Evolutionary conservation across 2,329 filamentous ascomycete species (phyloP).

Genomic region (Cercospora sojina): DNA sequence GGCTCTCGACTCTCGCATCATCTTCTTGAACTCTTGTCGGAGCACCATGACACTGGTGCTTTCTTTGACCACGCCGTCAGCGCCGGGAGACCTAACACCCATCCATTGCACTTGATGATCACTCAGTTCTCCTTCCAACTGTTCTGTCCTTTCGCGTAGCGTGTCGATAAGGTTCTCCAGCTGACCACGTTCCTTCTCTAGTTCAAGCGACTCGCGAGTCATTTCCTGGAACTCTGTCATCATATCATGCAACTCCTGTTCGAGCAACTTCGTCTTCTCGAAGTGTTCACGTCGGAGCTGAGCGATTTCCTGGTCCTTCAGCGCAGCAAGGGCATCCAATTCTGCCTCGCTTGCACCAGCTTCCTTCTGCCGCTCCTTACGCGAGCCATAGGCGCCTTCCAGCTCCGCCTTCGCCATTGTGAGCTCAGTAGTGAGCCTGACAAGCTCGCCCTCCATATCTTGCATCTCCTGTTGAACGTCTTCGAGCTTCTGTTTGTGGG

Average conservation of each 20-base stretch:
- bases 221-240: constrained; percentile 69
- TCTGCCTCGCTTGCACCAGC: constrained; percentile 58
- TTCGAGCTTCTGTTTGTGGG: constrained; percentile 27
- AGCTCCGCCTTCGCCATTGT: constrained; percentile 90
- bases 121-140: constrained; percentile 61
- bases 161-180: constrained; percentile 64
- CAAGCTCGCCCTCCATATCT: constrained; percentile 61
- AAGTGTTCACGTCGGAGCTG: constrained; percentile 31
- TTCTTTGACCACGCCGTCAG: constrained; percentile 42
- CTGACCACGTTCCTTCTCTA: constrained; percentile 67
- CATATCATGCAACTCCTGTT: constrained; percentile 66
- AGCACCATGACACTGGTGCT: constrained; percentile 67
- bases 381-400: constrained; percentile 86
- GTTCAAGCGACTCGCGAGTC: constrained; percentile 67
- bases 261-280: constrained; percentile 49
- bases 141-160: constrained; percentile 63
- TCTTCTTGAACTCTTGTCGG: constrained; percentile 75
- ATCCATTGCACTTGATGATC: constrained; percentile 68
- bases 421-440: constrained; percentile 70
- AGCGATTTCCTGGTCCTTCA: constrained; percentile 50
- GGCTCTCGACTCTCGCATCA: constrained; percentile 70
- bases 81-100: constrained; percentile 56
- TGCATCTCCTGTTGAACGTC: constrained; percentile 38
- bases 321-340: constrained; percentile 43
- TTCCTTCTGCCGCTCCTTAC: constrained; percentile 67